Evolutionary conservation across 352 stramenopile species (phyloP), one percentile per base, ranked within the genome.

Genomic region (Pythium coloratum): DNA sequence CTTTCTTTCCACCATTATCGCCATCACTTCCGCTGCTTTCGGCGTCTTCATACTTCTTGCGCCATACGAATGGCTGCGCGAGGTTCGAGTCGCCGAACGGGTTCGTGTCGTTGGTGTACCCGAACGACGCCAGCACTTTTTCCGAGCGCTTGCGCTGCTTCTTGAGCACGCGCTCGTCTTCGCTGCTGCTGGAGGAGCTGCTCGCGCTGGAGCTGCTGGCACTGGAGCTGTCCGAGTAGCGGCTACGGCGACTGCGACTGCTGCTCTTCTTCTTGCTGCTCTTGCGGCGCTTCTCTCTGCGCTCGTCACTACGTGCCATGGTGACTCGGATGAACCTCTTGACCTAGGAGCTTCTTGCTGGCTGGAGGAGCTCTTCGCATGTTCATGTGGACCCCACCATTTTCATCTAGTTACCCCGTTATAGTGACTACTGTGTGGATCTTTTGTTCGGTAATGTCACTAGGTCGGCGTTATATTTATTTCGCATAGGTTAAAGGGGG

Each of bases 101-200:
- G 77, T 99, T 99, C 47, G 97, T 91, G 20, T 99, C 97, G 75
- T 98, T 97, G n/a, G 96, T 98, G 78, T 99, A 99, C 40, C 97
- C 96, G 71, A 99, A 85, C 33, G 75, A 76, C 44, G 84, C 76
- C 30, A 94, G 76, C 68, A 96, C 74, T 59, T 94, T 94, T 47
- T 84, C 76, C 6, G 86, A 78, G 51, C 88, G 83, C 70, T 90
- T 91, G 61, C 77, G 79, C 67, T 84, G 76, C 53, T 82, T 87
- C 50, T 82, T 84, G 71, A 78, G 72, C 8, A 46, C 49, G 36
- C 84, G 88, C 61, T 69, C 62, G 38, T 84, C 80, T 0, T 79
- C 61, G 0, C 77, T 76, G 54, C 71, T 80, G 63, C 57, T 70
- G 42, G 26, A 24, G 16, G 50, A 46, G 55, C 78, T 75, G 1